Base-by-base conservation (phyloP, 768 basidiomycete species). In the Auricularia cornea region DNA sequence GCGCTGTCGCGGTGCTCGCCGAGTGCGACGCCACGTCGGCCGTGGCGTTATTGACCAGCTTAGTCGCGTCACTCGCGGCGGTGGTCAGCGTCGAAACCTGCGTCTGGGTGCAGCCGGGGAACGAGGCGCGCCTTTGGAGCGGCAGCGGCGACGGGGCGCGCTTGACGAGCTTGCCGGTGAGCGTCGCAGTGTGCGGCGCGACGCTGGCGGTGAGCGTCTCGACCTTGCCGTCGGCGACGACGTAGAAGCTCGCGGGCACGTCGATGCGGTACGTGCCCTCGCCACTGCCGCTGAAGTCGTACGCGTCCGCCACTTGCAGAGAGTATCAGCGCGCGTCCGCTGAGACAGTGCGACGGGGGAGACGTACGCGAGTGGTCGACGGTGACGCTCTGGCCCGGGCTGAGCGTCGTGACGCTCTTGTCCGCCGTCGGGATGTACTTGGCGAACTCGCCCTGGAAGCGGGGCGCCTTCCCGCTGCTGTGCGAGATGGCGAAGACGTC, bases 241-340 rank as follows among this genome's bases (percentile, higher is more conserved):
- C 63, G 70, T 76, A 74, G 72, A 83, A 81, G 35, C 72, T 70
- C 65, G 78, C 77, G 51, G 72, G 71, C 20, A 79, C 74, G 59
- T 75, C 75, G 62, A 81, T 71, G 40, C 72, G 70, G 71, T 81
- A 83, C 23, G 70, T 64, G 26, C 77, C 79, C 59, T 69, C 74
- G 59, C 79, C 77, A 3, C 76, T 66, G 26, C 62, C 57, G n/a
- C 76, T 78, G 69, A 83, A 82, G 71, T 81, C 79, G 72, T 82
- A 83, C 1, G 80, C 77, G 41, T 74, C 65, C 44, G 76, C 74
- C 32, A 83, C 81, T 82, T n/a, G n/a, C n/a, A n/a, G n/a, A n/a
- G n/a, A n/a, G n/a, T n/a, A n/a, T n/a, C n/a, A n/a, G n/a, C n/a
- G n/a, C n/a, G n/a, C n/a, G n/a, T n/a, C n/a, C n/a, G n/a, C n/a